Conservation (phyloP, 2,329 filamentous ascomycete genomes). For the Trichoderma semiorbis region DNA sequence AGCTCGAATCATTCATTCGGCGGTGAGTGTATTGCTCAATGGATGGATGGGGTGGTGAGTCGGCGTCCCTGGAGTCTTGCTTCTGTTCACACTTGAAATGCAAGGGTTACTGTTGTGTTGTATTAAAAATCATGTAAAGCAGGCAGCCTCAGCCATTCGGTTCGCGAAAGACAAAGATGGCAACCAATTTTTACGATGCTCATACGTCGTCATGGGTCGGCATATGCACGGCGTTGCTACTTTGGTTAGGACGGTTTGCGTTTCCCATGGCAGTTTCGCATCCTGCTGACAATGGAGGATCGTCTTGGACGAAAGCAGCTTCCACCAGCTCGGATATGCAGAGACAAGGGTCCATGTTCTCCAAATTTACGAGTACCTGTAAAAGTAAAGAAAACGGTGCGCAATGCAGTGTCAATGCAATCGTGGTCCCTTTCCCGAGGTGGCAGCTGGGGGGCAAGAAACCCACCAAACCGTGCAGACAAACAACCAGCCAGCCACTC, state of each 20-base stretch:
- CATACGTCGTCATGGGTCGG: background rate
- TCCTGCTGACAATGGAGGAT: background rate
- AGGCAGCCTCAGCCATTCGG: background rate
- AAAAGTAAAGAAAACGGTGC: background rate
- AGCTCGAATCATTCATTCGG: background rate
- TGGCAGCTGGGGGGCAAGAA: background rate
- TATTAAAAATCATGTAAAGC: background rate
- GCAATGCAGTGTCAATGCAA: background rate
- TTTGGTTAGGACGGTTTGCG: background rate
- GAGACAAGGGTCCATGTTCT: background rate
- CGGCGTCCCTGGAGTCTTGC: background rate
- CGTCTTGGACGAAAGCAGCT: background rate
- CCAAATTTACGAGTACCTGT: background rate
- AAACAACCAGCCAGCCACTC: background rate
- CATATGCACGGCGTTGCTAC: background rate
- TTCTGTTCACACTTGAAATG: background rate
- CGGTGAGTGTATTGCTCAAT: background rate
- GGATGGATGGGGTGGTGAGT: background rate
- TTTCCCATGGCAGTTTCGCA: background rate
- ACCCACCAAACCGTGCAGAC: background rate
- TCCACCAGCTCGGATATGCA: background rate
- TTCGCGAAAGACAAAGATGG: background rate
- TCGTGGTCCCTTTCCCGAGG: conserved; percentile 1
- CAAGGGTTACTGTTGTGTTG: background rate
- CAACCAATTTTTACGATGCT: background rate